phyloP scores from a whole-genome alignment of 2,329 filamentous ascomycete genomes.

The Xylaria sp. region DNA sequence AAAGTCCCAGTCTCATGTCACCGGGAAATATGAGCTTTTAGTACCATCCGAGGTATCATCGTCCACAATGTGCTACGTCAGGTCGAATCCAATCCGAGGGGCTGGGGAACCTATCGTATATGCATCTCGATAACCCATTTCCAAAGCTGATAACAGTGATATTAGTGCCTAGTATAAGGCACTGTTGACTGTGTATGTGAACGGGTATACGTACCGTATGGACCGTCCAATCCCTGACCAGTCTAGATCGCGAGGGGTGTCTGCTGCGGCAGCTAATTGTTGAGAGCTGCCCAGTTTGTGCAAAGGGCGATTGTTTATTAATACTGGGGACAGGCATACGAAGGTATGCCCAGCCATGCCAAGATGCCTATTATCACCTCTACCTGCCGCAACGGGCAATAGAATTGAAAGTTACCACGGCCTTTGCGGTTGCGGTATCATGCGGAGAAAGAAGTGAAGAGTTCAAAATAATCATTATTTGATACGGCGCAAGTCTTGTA shows the following conservation, averaged over 20 bases:
- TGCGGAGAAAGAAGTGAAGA: constrained; percentile 31
- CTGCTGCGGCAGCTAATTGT: constrained; percentile 20
- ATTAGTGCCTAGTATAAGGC: constrained; percentile 9
- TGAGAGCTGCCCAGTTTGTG: constrained; percentile 32
- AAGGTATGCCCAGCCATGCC: constrained; percentile 28
- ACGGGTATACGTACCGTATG: background rate
- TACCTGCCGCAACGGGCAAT: constrained; percentile 46
- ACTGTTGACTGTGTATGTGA: background rate
- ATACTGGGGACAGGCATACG: constrained; percentile 5
- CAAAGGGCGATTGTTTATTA: constrained; percentile 4
- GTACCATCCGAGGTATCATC: constrained; percentile 23
- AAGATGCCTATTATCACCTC: constrained; percentile 32
- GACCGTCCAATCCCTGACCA: constrained; percentile 12
- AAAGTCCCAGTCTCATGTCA: background rate
- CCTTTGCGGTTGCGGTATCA: constrained; percentile 5
- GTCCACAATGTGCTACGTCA: constrained; percentile 17
- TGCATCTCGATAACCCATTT: constrained; percentile 11
- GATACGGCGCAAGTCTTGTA: background rate
- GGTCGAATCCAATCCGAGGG: constrained; percentile 16
- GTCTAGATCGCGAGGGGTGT: background rate
- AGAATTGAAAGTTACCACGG: constrained; percentile 16
- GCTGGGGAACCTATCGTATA: constrained; percentile 22
- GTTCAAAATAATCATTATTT: background rate
- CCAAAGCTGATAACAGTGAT: constrained; percentile 28
- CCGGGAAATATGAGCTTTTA: constrained; percentile 33